These are phyloP conservation scores for Rosa persica DNA, from an alignment of 306 rosid species.

Conservation along the genomic window DNA sequence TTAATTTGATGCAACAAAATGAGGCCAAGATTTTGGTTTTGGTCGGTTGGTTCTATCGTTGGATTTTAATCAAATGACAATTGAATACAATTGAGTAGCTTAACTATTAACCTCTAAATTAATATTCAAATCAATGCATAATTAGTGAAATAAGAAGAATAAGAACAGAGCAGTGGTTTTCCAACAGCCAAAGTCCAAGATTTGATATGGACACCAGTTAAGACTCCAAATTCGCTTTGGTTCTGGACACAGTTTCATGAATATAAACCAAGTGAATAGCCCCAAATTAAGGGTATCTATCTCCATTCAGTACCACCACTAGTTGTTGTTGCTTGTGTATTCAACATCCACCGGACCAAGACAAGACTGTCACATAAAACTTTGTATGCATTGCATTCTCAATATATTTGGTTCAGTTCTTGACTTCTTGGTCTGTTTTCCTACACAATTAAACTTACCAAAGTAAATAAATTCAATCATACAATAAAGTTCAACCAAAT, in stretches of 20 bases:
- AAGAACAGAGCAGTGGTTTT: background rate
- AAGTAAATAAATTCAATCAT: background rate
- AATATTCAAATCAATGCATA: background rate
- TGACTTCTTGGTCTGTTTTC: too few relatives aligned
- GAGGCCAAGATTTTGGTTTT: background rate
- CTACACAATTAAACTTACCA: background rate
- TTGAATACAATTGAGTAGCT: too few relatives aligned
- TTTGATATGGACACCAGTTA: background rate
- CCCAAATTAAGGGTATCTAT: too few relatives aligned
- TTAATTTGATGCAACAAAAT: background rate
- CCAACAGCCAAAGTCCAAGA: slow-evolving; percentile 29
- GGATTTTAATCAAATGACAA: too few relatives aligned
- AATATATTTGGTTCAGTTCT: background rate
- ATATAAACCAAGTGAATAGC: background rate
- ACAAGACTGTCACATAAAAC: background rate
- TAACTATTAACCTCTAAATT: too few relatives aligned
- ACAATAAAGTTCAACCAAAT: too few relatives aligned
- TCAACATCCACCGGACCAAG: background rate
- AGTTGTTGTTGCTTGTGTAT: background rate
- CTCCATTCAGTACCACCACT: background rate
- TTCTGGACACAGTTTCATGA: background rate
- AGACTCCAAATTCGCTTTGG: background rate
- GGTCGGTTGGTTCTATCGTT: background rate
- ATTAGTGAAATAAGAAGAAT: background rate
- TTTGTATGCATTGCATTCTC: background rate